Conservation (phyloP, 2,329 filamentous ascomycete species). For the Coleophoma cylindrospora region DNA sequence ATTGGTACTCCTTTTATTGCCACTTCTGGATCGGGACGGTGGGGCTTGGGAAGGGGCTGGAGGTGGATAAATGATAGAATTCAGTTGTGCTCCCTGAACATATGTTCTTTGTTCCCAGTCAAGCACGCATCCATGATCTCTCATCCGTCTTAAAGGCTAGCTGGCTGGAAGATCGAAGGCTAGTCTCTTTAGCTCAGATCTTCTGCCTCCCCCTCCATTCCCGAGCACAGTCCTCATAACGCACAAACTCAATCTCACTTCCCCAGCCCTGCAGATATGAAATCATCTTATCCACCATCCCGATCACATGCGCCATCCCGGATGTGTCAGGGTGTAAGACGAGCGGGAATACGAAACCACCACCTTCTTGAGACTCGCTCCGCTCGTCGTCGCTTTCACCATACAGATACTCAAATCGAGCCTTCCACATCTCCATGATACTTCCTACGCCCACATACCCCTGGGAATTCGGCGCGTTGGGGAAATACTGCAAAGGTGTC, state of each 20-base stretch:
- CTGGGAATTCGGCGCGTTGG: conserved; percentile 37
- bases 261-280: conserved; percentile 41
- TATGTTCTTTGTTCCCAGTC: no score
- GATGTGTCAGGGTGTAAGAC: conserved; percentile 53
- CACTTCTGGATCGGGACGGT: no score
- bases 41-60: no score
- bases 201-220: conserved; percentile 9
- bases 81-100: no score
- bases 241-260: conserved; percentile 38
- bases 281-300: conserved; percentile 36
- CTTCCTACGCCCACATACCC: conserved; percentile 42
- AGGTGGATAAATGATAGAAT: no score
- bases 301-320: conserved; percentile 55
- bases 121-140: no score
- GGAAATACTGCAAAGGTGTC: conserved; percentile 18
- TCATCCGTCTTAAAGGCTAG: no score
- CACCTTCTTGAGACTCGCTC: conserved; percentile 21
- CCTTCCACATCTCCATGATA: conserved; percentile 41
- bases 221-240: conserved; percentile 35
- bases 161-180: no score
- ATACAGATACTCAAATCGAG: conserved; percentile 16
- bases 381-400: conserved; percentile 33
- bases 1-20: no score
- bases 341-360: conserved; percentile 41
- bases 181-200: neutral